A percentile compares a stretch with the other conserved stretches of the same genome.
Evolutionary conservation across 2,329 filamentous ascomycete species (phyloP).

Genomic region (Cytospora piceae): DNA sequence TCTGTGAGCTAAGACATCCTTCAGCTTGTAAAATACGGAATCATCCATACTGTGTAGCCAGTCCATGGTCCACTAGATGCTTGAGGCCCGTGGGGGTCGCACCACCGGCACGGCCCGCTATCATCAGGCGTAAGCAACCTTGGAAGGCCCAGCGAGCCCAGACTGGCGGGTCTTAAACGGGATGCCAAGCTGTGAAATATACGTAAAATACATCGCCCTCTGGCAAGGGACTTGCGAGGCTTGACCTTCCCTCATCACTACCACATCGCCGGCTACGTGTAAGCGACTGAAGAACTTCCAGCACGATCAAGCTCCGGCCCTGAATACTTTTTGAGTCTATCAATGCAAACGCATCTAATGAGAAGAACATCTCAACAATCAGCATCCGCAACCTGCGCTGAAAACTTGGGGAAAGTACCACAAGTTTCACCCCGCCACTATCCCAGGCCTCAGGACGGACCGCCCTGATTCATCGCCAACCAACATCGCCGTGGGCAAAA

Average conservation of each 20-base stretch:
- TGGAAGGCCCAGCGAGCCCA: not conserved
- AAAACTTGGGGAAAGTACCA: not conserved
- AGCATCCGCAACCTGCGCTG: too few relatives aligned
- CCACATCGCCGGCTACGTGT: not conserved
- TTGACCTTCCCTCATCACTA: not conserved
- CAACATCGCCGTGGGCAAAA: not conserved
- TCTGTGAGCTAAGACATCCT: not conserved
- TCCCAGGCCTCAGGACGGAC: not conserved
- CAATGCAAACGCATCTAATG: too few relatives aligned
- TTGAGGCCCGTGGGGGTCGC: too few relatives aligned
- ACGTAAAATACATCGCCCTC: not conserved
- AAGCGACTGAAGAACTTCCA: not conserved
- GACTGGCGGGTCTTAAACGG: not conserved
- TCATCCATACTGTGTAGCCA: too few relatives aligned
- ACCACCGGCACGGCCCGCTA: not conserved
- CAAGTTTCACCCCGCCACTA: constrained; percentile 4
- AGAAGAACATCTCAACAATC: too few relatives aligned
- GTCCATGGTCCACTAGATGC: not conserved
- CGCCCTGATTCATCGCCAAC: not conserved
- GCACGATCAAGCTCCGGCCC: too few relatives aligned
- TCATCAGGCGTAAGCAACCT: not conserved
- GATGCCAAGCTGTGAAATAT: not conserved
- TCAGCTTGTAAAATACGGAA: not conserved
- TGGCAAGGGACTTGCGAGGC: not conserved
- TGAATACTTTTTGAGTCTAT: too few relatives aligned